Evolutionary conservation across 2,329 filamentous ascomycete genomes (phyloP).

Genomic region (Cercospora zeae-maydis): DNA sequence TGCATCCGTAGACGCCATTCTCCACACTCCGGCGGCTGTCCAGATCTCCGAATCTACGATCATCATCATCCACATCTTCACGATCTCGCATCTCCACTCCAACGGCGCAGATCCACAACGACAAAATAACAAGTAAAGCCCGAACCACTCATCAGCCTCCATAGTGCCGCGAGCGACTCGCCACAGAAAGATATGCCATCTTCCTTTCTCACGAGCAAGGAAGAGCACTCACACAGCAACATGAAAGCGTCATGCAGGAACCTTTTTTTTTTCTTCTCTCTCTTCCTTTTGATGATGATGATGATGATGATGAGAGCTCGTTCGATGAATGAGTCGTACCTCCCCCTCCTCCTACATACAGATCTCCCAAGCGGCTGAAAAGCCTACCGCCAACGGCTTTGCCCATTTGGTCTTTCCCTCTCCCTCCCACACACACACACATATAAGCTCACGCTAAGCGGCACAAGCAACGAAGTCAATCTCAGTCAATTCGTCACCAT

Average conservation of each 20-base stretch:
- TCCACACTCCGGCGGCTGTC: not conserved
- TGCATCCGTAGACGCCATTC: not conserved
- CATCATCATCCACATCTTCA: not conserved
- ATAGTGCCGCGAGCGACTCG: not conserved
- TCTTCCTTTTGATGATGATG: too few relatives aligned
- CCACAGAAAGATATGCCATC: not conserved
- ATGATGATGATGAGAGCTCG: too few relatives aligned
- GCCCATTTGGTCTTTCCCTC: not conserved
- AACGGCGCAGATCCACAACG: not conserved
- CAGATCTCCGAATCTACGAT: too few relatives aligned
- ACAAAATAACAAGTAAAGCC: too few relatives aligned
- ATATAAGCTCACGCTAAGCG: not conserved
- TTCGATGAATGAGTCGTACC: too few relatives aligned
- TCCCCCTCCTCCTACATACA: too few relatives aligned
- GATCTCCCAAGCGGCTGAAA: slow-evolving; percentile 1
- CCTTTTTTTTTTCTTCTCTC: not conserved
- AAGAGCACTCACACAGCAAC: not conserved
- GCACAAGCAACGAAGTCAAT: not conserved
- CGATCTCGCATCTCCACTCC: not conserved
- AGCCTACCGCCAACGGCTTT: not conserved
- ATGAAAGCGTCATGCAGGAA: not conserved
- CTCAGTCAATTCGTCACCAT: not conserved
- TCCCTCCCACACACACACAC: too few relatives aligned
- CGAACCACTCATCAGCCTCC: not conserved
- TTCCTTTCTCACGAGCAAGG: not conserved